Evolutionary conservation across 306 rosid genomes (phyloP).

Genomic region (Citrullus colocynthis): DNA sequence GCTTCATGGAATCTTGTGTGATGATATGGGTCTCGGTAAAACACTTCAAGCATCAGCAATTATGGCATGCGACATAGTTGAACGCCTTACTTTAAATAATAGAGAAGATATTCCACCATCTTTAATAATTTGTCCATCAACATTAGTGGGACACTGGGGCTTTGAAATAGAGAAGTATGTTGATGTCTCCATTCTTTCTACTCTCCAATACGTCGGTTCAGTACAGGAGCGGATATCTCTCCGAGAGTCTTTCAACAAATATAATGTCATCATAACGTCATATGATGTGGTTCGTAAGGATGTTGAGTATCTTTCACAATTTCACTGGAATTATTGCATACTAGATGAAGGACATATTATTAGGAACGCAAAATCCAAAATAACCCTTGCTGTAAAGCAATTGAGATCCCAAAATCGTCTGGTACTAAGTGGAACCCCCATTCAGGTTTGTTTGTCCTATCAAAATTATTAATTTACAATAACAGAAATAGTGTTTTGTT

Average conservation of each 20-base stretch:
- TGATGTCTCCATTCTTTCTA: conserved; percentile 61
- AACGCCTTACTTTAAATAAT: conserved; percentile 29
- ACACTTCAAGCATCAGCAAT: conserved; percentile 96
- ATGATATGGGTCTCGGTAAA: conserved; percentile 99
- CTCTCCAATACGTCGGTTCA: conserved; percentile 93
- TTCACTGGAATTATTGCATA: conserved; percentile 78
- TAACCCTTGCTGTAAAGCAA: conserved; percentile 82
- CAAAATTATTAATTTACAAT: background rate
- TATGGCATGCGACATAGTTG: conserved; percentile 81
- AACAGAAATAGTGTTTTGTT: background rate
- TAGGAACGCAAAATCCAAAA: conserved; percentile 88
- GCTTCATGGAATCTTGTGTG: conserved; percentile 99
- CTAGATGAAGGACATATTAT: conserved; percentile 95
- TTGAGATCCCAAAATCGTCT: conserved; percentile 88
- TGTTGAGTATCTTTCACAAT: conserved; percentile 60
- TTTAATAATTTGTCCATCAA: conserved; percentile 86
- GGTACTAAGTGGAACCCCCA: conserved; percentile 96
- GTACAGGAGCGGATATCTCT: conserved; percentile 55
- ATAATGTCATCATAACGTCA: conserved; percentile 80
- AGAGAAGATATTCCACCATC: conserved; percentile 48
- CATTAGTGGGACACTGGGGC: conserved; percentile 98
- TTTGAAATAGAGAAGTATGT: conserved; percentile 91
- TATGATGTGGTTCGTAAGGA: conserved; percentile 94
- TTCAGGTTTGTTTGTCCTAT: conserved; percentile 56
- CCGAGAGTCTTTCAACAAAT: conserved; percentile 57